phyloP scores from a whole-genome alignment of 139 green algal genomes.

The Zygnema cylindricum region DNA sequence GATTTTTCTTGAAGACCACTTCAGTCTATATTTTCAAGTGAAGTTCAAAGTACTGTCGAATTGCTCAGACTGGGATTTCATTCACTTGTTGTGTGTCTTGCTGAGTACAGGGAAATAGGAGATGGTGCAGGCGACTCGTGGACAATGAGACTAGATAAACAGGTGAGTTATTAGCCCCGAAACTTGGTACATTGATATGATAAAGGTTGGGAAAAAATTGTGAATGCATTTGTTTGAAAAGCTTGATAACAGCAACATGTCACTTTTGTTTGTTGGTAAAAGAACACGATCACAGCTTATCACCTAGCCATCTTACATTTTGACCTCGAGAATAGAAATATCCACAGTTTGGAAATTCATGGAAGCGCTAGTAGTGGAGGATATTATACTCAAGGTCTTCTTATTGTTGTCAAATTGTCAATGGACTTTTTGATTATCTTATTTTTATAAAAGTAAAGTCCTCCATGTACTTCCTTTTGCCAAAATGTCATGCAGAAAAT shows the following conservation, averaged over 20 bases:
- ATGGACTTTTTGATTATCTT: too few relatives aligned
- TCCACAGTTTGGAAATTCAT: neutral
- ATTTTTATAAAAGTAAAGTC: too few relatives aligned
- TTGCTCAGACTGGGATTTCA: too few relatives aligned
- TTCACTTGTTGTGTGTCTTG: neutral
- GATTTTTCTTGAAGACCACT: too few relatives aligned
- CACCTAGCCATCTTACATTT: neutral
- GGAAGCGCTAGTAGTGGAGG: too few relatives aligned
- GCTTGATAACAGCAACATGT: neutral
- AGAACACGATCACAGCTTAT: neutral
- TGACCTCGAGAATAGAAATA: neutral
- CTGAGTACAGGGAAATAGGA: constrained; percentile 33
- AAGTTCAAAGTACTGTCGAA: too few relatives aligned
- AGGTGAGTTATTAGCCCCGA: constrained; percentile 25
- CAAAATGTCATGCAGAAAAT: too few relatives aligned
- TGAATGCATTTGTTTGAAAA: neutral
- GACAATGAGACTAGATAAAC: constrained; percentile 38
- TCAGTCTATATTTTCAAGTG: too few relatives aligned
- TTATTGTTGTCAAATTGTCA: too few relatives aligned
- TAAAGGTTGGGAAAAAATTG: neutral
- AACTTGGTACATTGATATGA: neutral
- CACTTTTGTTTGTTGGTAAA: neutral
- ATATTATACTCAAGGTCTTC: too few relatives aligned
- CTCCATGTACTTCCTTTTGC: too few relatives aligned
- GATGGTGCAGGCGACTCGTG: constrained; percentile 39